Conservation (phyloP, 306 rosid genomes). For the Vigna mungo region DNA sequence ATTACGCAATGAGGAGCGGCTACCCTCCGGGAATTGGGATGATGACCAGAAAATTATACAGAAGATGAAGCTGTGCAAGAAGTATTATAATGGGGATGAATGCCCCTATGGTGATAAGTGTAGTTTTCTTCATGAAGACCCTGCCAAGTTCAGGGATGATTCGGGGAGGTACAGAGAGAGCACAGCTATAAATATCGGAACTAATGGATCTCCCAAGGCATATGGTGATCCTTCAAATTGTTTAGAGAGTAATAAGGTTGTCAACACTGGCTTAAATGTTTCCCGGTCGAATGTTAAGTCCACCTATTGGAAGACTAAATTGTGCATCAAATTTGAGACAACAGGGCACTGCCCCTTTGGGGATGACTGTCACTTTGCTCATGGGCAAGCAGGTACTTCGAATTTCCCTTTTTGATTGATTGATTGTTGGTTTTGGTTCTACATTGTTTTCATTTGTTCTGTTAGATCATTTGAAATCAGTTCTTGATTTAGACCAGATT, state of each 20-base stretch:
- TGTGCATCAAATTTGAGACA: slow-evolving; percentile 79
- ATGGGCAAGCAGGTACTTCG: slow-evolving; percentile 81
- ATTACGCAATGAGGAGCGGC: slow-evolving; percentile 55
- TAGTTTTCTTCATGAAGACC: slow-evolving; percentile 92
- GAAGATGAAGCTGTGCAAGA: slow-evolving; percentile 94
- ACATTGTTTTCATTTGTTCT: slow-evolving; percentile 24
- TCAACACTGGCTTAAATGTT: slow-evolving; percentile 46
- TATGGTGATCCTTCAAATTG: slow-evolving; percentile 49
- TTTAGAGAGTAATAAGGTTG: slow-evolving; percentile 57
- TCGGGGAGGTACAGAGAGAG: slow-evolving; percentile 70
- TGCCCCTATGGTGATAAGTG: slow-evolving; percentile 96
- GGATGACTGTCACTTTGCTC: slow-evolving; percentile 90
- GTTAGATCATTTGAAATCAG: slow-evolving; percentile 9
- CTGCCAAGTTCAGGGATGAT: slow-evolving; percentile 82
- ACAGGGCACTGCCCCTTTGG: slow-evolving; percentile 81
- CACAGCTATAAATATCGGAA: slow-evolving; percentile 78
- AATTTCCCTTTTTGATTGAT: background rate
- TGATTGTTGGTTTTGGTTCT: slow-evolving; percentile 14
- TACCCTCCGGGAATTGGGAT: slow-evolving; percentile 63
- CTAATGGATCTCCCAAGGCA: slow-evolving; percentile 57
- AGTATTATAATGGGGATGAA: slow-evolving; percentile 86
- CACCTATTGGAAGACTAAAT: slow-evolving; percentile 79
- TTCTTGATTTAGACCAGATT: background rate
- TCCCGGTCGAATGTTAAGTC: slow-evolving; percentile 51
- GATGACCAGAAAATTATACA: slow-evolving; percentile 90